A percentile compares a stretch with the other conserved stretches of the same genome.
phyloP scores from a whole-genome alignment of 2,329 filamentous ascomycete genomes.

The Helotiales sp. region DNA sequence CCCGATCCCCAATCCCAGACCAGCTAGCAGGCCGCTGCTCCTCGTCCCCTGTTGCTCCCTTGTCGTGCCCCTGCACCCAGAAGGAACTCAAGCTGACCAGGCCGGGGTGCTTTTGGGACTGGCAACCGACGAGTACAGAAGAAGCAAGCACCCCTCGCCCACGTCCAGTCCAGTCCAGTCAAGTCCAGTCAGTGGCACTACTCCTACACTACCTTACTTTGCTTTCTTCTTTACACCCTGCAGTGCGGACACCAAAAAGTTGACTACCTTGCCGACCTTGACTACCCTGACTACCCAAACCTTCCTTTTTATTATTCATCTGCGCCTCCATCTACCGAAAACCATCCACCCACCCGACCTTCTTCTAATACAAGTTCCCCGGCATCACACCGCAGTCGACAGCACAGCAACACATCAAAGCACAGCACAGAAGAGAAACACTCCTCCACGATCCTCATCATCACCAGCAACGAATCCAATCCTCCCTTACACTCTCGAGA shows the following conservation, averaged over 20 bases:
- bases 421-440: neutral
- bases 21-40: constrained; percentile 2
- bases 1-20: constrained; percentile 3
- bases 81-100: neutral
- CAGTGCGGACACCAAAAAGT: neutral
- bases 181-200: no score
- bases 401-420: neutral
- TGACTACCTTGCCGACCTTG: neutral
- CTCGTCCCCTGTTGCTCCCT: neutral
- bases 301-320: neutral
- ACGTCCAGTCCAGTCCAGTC: no score
- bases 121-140: neutral
- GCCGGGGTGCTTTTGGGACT: neutral
- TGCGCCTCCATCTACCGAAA: neutral
- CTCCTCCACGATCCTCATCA: neutral
- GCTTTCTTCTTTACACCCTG: neutral
- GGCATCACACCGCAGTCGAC: neutral
- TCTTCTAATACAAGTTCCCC: neutral
- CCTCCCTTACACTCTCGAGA: neutral
- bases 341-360: neutral
- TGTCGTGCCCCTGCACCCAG: neutral
- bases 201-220: no score
- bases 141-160: constrained; percentile 5
- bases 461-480: neutral
- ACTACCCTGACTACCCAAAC: constrained; percentile 5